Conservation (phyloP, 2,329 filamentous ascomycete genomes). For the Penicillium sclerotigenum region DNA sequence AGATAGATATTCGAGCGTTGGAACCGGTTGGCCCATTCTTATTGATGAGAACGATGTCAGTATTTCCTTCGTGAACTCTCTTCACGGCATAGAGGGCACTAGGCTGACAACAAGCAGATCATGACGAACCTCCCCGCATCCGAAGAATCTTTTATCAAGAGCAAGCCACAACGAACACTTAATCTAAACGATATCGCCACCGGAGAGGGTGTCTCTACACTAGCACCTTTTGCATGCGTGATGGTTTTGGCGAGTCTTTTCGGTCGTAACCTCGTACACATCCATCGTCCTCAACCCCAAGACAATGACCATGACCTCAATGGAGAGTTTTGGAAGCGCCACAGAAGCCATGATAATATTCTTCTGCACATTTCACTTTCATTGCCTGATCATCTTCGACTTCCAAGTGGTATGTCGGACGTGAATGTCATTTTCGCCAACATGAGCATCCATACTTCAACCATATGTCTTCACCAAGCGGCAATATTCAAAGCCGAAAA, state of each 20-base stretch:
- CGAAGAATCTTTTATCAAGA: conserved; percentile 81
- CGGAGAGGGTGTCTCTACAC: conserved; percentile 66
- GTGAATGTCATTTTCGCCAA: conserved; percentile 90
- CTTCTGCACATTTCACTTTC: conserved; percentile 81
- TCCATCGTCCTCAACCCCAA: conserved; percentile 79
- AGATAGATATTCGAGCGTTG: conserved; percentile 91
- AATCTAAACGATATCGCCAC: conserved; percentile 56
- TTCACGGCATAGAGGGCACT: not conserved
- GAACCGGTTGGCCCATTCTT: conserved; percentile 94
- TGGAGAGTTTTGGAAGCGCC: conserved; percentile 92
- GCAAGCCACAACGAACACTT: conserved; percentile 68
- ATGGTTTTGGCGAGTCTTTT: conserved; percentile 85
- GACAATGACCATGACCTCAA: conserved; percentile 85
- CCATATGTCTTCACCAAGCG: conserved; percentile 95
- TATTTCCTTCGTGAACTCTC: not conserved
- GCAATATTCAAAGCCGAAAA: conserved; percentile 97
- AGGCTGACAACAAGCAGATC: conserved; percentile 51
- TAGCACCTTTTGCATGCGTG: conserved; percentile 77
- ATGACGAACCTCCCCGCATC: conserved; percentile 78
- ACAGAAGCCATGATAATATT: conserved; percentile 84
- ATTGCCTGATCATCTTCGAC: conserved; percentile 74
- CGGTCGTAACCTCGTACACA: conserved; percentile 83
- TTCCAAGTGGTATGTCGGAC: conserved; percentile 71
- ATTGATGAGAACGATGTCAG: conserved; percentile 81
- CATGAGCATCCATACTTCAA: conserved; percentile 95